A percentile compares a stretch with the other conserved stretches of the same genome.
phyloP scores from a whole-genome alignment of 768 basidiomycete species.

The Amylocystis lapponica region DNA sequence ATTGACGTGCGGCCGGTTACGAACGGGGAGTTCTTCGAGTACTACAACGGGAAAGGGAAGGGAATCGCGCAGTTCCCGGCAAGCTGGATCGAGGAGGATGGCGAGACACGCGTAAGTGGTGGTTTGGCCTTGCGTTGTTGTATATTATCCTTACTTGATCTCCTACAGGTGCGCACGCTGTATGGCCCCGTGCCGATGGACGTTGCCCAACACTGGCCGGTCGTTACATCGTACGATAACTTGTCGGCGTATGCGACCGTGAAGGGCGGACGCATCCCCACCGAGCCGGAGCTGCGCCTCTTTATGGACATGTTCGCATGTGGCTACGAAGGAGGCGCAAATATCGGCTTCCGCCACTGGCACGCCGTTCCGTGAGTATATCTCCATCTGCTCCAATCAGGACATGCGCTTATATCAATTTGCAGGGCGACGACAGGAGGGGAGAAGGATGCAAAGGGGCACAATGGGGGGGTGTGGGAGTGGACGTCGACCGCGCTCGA shows the following conservation, averaged over 20 bases:
- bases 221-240: constrained; percentile 72
- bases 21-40: constrained; percentile 79
- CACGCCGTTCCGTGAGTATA: constrained; percentile 80
- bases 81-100: constrained; percentile 63
- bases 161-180: constrained; percentile 65
- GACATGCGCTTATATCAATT: constrained; percentile 1
- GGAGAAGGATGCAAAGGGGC: constrained; percentile 49
- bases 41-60: constrained; percentile 43
- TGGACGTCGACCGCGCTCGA: constrained; percentile 87
- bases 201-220: constrained; percentile 80
- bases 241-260: constrained; percentile 75
- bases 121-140: neutral
- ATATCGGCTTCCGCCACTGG: constrained; percentile 89
- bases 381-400: neutral
- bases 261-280: constrained; percentile 92
- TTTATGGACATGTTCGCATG: constrained; percentile 73
- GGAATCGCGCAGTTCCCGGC: constrained; percentile 51
- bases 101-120: constrained; percentile 42
- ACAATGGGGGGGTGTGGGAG: constrained; percentile 97
- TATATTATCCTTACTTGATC: neutral
- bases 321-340: constrained; percentile 73
- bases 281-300: constrained; percentile 77
- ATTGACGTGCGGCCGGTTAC: constrained; percentile 85
- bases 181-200: constrained; percentile 80
- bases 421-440: constrained; percentile 64